Base-by-base conservation (phyloP, 805 yeast species). In the Teunomyces funiuensis region DNA sequence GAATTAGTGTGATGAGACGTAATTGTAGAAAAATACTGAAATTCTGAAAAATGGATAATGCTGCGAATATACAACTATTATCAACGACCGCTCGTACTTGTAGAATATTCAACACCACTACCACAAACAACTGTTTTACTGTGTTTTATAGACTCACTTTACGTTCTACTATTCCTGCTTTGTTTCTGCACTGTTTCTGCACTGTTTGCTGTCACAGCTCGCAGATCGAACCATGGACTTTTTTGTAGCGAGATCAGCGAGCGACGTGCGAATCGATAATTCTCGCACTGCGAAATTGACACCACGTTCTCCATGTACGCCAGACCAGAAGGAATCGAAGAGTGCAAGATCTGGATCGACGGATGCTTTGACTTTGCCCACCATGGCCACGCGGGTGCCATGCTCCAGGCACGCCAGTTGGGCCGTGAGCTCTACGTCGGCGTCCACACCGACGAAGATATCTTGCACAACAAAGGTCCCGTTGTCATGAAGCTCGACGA, bases 341-440 rank as follows among this genome's bases (percentile, higher is more conserved):
- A 73, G 28, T 55, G 70, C 37, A 66, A 84, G 39, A 84, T 91
- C 45, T 93, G 99, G 99, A 80, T 93, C 20, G 99, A 93, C 61
- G 99, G 99, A 0, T 93, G 99, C 60, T 93, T 93, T 65, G 99
- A 93, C 63, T 93, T 93, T 66, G 88, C 96, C 30, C 99, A 93
- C 61, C 98, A 93, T 57, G 98, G 74, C 40, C 99, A 93, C 55
- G 95, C 97, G 2, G 97, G 97, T 22, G 99, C 98, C 15, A 82
- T 93, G 78, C 66, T 87, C 42, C 99, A 93, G 61, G 97, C 99
- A 0, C 76, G 95, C 28, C 87, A 83, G 53, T 74, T 85, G 13
- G 96, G 96, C 7, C 68, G 71, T 19, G 88, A 80, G 47, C 74
- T 89, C 31, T 79, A 68, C 42, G 96, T 88, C 9, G 99, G 99